Conservation (phyloP, 306 rosid genomes). For the Begonia masoniana region DNA sequence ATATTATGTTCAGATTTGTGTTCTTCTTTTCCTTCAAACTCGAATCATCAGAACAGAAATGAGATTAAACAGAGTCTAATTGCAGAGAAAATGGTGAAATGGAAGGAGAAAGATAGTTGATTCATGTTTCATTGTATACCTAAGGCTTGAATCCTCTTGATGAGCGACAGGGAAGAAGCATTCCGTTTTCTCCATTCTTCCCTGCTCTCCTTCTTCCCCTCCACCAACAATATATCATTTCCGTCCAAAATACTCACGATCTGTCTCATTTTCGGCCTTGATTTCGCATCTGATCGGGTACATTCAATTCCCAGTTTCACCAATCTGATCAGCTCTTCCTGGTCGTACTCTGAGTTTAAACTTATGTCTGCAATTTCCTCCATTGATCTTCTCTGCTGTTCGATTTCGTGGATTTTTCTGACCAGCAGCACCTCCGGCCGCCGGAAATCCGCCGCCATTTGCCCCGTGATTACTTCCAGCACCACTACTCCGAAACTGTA, state of each 20-base stretch:
- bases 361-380: constrained; percentile 60
- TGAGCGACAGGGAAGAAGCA: constrained; percentile 40
- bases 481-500: constrained; percentile 87
- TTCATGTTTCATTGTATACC: constrained; percentile 57
- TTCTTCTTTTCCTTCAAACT: too few relatives aligned
- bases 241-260: constrained; percentile 73
- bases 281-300: constrained; percentile 42
- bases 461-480: constrained; percentile 73
- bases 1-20: too few relatives aligned
- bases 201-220: constrained; percentile 27
- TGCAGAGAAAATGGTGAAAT: too few relatives aligned
- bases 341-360: constrained; percentile 50
- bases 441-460: constrained; percentile 76
- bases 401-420: constrained; percentile 56
- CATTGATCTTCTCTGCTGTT: constrained; percentile 34
- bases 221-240: constrained; percentile 33
- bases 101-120: too few relatives aligned
- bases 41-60: too few relatives aligned
- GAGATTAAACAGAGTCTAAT: too few relatives aligned
- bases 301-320: constrained; percentile 57
- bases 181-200: constrained; percentile 67
- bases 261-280: constrained; percentile 75
- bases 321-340: constrained; percentile 48
- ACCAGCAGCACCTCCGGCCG: constrained; percentile 78
- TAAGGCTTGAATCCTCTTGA: constrained; percentile 78